Percentiles rank a stretch among this genome's conserved stretches.
Conservation (phyloP, 2,329 filamentous ascomycete species). For the Dothideomycetes sp. region DNA sequence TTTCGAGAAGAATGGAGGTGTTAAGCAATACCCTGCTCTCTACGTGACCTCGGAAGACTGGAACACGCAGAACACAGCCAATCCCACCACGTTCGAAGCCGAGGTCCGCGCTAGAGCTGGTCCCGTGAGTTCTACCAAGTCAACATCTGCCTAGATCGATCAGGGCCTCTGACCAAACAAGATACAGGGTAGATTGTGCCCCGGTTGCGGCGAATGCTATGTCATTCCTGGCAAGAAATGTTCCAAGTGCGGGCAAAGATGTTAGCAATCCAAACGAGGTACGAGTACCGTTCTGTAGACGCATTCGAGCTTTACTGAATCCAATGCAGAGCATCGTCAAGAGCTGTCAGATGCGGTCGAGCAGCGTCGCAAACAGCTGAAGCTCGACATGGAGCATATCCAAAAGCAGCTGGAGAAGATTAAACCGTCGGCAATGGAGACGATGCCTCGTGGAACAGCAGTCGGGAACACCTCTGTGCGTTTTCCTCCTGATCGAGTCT, state of each 20-base stretch:
- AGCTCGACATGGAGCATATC: neutral
- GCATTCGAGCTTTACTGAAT: neutral
- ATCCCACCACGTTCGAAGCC: slow-evolving; percentile 20
- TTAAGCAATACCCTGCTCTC: slow-evolving; percentile 21
- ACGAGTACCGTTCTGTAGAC: neutral
- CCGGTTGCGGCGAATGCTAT: slow-evolving; percentile 26
- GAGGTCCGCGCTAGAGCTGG: slow-evolving; percentile 4
- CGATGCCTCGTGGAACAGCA: slow-evolving; percentile 4
- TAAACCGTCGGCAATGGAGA: slow-evolving; percentile 2
- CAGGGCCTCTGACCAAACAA: slow-evolving; percentile 16
- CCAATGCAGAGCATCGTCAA: slow-evolving; percentile 5
- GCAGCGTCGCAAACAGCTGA: slow-evolving; percentile 3
- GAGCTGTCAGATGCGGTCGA: slow-evolving; percentile 4
- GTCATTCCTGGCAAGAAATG: slow-evolving; percentile 29
- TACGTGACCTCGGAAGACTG: slow-evolving; percentile 17
- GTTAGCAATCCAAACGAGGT: slow-evolving; percentile 10
- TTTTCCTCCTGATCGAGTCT: slow-evolving; percentile 10
- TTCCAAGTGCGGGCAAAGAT: slow-evolving; percentile 20
- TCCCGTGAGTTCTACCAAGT: slow-evolving; percentile 4
- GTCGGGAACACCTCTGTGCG: slow-evolving; percentile 1
- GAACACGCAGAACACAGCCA: slow-evolving; percentile 19
- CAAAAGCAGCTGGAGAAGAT: neutral
- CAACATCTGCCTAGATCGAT: neutral
- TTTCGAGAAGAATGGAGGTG: slow-evolving; percentile 5
- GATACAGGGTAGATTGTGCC: slow-evolving; percentile 27